Percentiles rank a stretch among this genome's conserved stretches.
These are phyloP conservation scores for Starmerella stellata DNA, from an alignment of 805 yeast species.

Conservation along the genomic window DNA sequence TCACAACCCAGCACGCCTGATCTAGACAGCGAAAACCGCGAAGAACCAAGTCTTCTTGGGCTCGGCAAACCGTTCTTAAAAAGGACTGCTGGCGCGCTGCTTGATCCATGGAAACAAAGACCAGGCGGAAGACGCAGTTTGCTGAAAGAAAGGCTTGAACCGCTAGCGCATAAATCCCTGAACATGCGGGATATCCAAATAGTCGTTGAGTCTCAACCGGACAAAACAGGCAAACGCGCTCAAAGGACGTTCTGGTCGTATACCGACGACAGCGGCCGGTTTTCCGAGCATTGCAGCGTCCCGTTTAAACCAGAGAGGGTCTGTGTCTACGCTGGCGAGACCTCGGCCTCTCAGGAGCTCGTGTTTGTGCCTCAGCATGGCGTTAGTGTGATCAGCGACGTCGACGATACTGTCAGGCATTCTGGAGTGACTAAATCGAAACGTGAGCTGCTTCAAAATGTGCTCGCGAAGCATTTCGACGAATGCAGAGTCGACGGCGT, in stretches of 20 bases:
- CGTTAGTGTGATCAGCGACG: constrained; percentile 65
- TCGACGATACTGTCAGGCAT: constrained; percentile 81
- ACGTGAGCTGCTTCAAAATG: constrained; percentile 60
- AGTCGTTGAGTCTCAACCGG: constrained; percentile 7
- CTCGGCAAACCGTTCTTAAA: neutral
- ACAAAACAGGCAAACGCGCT: constrained; percentile 5
- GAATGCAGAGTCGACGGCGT: constrained; percentile 64
- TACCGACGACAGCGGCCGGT: constrained; percentile 19
- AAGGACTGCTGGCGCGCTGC: neutral
- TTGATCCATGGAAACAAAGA: neutral
- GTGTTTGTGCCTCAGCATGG: constrained; percentile 26
- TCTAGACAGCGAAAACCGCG: neutral
- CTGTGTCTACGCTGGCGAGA: constrained; percentile 3
- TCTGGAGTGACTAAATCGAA: constrained; percentile 86
- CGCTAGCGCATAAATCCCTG: constrained; percentile 14
- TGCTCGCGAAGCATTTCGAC: constrained; percentile 45
- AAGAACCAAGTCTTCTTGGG: neutral
- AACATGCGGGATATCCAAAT: constrained; percentile 12
- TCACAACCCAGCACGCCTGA: neutral
- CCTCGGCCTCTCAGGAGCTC: constrained; percentile 6
- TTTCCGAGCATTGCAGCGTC: constrained; percentile 9
- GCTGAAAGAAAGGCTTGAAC: constrained; percentile 15
- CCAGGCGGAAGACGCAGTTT: neutral
- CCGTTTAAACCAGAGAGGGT: constrained; percentile 13
- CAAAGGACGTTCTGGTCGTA: constrained; percentile 11